Evolutionary conservation across 1,284 basidiomycete species (phyloP).

Genomic region (Rhodotorula sp.): DNA sequence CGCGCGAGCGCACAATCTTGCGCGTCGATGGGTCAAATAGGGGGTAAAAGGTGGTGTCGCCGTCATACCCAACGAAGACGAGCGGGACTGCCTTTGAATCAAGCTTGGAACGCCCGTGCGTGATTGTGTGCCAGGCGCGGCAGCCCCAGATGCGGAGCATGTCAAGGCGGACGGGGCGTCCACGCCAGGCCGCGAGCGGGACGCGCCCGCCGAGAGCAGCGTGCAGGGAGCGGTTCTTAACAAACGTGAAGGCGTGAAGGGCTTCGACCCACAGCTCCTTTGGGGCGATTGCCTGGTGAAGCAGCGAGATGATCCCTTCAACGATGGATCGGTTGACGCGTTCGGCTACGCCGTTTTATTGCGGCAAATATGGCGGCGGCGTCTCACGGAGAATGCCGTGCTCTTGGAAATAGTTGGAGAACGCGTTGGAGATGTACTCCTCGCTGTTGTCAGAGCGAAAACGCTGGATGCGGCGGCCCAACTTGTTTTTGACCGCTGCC

Average conservation of each 20-base stretch:
- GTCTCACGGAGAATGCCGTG: conserved; percentile 49
- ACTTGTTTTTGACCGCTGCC: conserved; percentile 44
- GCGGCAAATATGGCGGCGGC: conserved; percentile 52
- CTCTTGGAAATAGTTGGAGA: conserved; percentile 45
- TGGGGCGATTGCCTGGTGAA: conserved; percentile 46
- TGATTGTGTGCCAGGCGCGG: conserved; percentile 50
- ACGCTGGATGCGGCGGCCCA: conserved; percentile 48
- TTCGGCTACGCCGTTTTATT: conserved; percentile 50
- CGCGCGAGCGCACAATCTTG: too few species aligned
- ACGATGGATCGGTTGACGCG: conserved; percentile 48
- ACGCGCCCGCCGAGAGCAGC: conserved; percentile 43
- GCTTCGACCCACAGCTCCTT: too few species aligned
- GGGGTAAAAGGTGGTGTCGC: too few species aligned
- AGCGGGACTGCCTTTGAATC: conserved; percentile 2
- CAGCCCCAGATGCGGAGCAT: conserved; percentile 51
- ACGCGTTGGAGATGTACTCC: conserved; percentile 46
- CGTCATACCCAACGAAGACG: too few species aligned
- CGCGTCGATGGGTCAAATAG: too few species aligned
- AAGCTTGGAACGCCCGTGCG: conserved; percentile 18
- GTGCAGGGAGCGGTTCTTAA: conserved; percentile 51
- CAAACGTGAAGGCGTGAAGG: conserved; percentile 49
- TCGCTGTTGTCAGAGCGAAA: conserved; percentile 51
- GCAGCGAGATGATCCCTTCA: conserved; percentile 46
- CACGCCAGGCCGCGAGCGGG: conserved; percentile 48
- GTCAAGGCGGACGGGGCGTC: conserved; percentile 48